Evolutionary conservation across 2,329 filamentous ascomycete species (phyloP), one percentile per base, ranked within the genome.

Genomic region (Aaosphaeria pasadenensis): DNA sequence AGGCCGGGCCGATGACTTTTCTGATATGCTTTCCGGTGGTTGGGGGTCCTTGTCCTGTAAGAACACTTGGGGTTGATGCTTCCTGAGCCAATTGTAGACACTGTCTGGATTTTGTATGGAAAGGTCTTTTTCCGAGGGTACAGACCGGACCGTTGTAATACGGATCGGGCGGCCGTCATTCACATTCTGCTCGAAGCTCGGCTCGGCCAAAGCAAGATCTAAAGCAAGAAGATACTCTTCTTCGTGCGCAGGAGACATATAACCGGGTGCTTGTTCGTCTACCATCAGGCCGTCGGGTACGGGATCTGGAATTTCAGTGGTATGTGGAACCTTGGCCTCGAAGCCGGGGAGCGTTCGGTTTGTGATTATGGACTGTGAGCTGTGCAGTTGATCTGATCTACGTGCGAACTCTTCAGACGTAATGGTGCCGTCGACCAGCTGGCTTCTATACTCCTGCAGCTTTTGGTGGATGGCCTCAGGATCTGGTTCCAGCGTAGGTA

Each of bases 51-150:
- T 82, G 60, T 91, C 88, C 67, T 95, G 87, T 17, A 95, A 74
- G 74, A 95, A 91, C 43, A 91, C 85, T 68, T 92, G 86, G 3
- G 91, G 88, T 50, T 89, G 86, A 70, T 96, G 81, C 64, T 89
- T 85, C 53, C 89, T 83, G 9, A 99, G 81, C 94, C 94, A 99
- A 70, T 95, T 96, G 74, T 95, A 95, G 3, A 96, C 91, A 50
- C 89, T 95, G 39, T 90, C 88, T 0, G 91, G 91, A 67, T 97
- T 97, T 44, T 82, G 82, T 28, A 90, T 71, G 47, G 84, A 78
- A 39, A 77, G 69, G 45, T 83, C 75, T 49, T 77, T 72, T 62
- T 75, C 72, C 48, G 67, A 65, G 48, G 76, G 64, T 38, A 69
- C 73, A 48, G 64, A 58, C 52, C 66, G 69, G 56, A 61, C 71